phyloP scores from a whole-genome alignment of 441 rosid genomes.

The Erodium moschatum region DNA sequence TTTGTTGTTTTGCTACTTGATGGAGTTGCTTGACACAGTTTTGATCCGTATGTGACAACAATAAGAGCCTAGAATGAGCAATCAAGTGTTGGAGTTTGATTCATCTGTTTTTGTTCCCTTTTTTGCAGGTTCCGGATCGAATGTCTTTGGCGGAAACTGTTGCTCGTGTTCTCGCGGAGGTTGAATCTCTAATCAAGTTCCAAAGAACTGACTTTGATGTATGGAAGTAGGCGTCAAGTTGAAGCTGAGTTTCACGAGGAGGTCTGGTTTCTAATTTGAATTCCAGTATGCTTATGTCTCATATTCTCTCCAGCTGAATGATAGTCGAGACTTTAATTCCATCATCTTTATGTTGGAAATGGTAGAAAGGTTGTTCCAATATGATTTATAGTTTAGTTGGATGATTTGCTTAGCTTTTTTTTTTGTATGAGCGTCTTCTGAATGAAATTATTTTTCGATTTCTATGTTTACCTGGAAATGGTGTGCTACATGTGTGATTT shows the following conservation, averaged over 20 bases:
- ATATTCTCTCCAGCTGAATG: neutral
- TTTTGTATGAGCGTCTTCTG: neutral
- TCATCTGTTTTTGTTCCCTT: neutral
- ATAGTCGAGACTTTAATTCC: neutral
- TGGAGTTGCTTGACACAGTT: neutral
- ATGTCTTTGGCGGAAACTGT: conserved; percentile 94
- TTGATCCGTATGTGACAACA: neutral
- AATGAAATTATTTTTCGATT: neutral
- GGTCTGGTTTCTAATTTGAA: conserved; percentile 58
- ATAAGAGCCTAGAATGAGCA: neutral
- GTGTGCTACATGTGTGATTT: neutral
- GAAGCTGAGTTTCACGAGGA: conserved; percentile 68
- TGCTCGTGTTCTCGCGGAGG: conserved; percentile 81
- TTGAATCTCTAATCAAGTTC: conserved; percentile 64
- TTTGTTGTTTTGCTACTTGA: conserved; percentile 1
- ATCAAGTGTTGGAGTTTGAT: conserved; percentile 37
- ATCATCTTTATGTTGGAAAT: neutral
- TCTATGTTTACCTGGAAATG: neutral
- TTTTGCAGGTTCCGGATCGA: conserved; percentile 76
- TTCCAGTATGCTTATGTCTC: neutral
- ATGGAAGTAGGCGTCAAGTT: conserved; percentile 62
- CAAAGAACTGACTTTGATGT: conserved; percentile 56
- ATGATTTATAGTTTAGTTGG: neutral
- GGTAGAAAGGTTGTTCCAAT: neutral
- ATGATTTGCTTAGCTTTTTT: neutral